These are phyloP conservation scores for Lactarius hengduanensis DNA, from an alignment of 768 basidiomycete genomes.

Conservation along the genomic window DNA sequence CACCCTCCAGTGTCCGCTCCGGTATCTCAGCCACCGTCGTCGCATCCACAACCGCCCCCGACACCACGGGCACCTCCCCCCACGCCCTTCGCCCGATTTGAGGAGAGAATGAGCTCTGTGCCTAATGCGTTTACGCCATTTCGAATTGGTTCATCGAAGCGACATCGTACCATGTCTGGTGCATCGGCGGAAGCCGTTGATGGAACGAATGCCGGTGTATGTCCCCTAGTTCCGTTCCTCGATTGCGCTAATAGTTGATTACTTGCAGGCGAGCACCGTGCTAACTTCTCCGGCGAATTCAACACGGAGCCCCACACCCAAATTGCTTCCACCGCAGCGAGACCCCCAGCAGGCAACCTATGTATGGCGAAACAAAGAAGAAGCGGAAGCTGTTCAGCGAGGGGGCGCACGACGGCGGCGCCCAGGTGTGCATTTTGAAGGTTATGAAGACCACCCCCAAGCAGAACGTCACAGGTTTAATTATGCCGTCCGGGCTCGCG, in stretches of 20 bases:
- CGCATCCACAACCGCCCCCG: neutral
- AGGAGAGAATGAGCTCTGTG: slow-evolving; percentile 37
- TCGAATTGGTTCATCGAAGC: slow-evolving; percentile 56
- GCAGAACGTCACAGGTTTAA: slow-evolving; percentile 24
- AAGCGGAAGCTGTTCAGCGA: slow-evolving; percentile 46
- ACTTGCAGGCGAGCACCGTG: slow-evolving; percentile 60
- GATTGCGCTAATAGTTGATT: slow-evolving; percentile 6
- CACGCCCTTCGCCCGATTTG: slow-evolving; percentile 4
- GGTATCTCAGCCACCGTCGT: neutral
- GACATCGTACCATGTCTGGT: slow-evolving; percentile 66
- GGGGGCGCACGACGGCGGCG: slow-evolving; percentile 33
- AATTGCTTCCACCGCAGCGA: slow-evolving; percentile 57
- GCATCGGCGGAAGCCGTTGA: slow-evolving; percentile 77
- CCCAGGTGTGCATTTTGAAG: slow-evolving; percentile 39
- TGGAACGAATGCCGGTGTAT: slow-evolving; percentile 62
- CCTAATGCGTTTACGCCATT: slow-evolving; percentile 60
- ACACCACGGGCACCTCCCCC: slow-evolving; percentile 6
- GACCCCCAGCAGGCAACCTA: slow-evolving; percentile 64
- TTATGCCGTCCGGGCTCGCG: slow-evolving; percentile 25
- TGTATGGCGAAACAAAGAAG: slow-evolving; percentile 70
- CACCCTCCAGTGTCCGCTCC: slow-evolving; percentile 2
- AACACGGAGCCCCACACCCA: slow-evolving; percentile 56
- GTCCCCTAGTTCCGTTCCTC: slow-evolving; percentile 33
- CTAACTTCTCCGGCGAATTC: slow-evolving; percentile 75
- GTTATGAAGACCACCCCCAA: slow-evolving; percentile 33